These are phyloP conservation scores for Fragaria vesca DNA, from an alignment of 306 rosid genomes.

Conservation along the genomic window DNA sequence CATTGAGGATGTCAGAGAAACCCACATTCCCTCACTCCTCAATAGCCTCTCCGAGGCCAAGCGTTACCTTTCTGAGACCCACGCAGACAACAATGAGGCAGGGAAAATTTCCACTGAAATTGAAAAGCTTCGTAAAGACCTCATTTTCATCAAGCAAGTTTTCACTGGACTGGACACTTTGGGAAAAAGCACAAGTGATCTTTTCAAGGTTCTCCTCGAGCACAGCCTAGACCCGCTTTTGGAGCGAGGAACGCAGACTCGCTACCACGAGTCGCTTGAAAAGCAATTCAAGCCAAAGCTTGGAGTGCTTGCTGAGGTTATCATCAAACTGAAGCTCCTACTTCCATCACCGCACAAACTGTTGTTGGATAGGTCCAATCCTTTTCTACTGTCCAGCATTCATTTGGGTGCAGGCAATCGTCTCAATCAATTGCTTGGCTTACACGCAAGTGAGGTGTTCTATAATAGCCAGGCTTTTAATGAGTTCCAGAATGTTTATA, in stretches of 20 bases:
- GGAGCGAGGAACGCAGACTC: neutral
- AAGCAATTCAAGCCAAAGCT: neutral
- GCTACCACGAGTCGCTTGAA: neutral
- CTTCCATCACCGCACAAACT: neutral
- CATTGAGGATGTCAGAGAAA: neutral
- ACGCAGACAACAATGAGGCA: neutral
- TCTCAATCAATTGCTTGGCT: neutral
- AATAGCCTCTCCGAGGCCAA: neutral
- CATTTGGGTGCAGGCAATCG: neutral
- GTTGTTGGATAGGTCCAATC: neutral
- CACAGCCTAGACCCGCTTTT: neutral
- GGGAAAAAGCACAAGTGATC: neutral
- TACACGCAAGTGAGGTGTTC: neutral
- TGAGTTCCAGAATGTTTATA: conserved; percentile 17
- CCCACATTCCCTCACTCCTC: neutral
- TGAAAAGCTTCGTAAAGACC: neutral
- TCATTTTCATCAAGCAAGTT: neutral
- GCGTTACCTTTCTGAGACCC: neutral
- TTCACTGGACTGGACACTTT: neutral
- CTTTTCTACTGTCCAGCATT: neutral
- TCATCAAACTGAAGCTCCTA: conserved; percentile 4
- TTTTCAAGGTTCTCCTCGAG: neutral
- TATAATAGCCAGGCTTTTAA: neutral
- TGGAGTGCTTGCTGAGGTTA: neutral
- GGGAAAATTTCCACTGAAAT: neutral